Percentiles rank a stretch among this genome's conserved stretches.
Conservation (phyloP, 768 basidiomycete species). For the Phanerochaete carnosa region DNA sequence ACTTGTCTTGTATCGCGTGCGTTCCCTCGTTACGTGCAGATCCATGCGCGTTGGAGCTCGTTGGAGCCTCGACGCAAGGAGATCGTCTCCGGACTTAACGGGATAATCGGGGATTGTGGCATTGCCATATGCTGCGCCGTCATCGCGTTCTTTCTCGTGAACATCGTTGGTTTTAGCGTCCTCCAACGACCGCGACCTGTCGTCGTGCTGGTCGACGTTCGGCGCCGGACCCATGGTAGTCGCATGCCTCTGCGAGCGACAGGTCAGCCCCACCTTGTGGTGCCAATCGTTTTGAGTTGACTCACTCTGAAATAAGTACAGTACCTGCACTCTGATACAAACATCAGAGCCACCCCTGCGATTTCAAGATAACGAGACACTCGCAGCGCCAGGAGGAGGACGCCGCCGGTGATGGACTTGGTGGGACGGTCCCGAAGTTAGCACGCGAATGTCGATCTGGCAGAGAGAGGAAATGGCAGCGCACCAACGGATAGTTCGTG, state of each 20-base stretch:
- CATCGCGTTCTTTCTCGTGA: not conserved
- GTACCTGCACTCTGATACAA: not conserved
- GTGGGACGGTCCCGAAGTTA: too few relatives aligned
- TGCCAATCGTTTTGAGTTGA: not conserved
- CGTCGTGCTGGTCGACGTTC: not conserved
- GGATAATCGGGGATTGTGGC: not conserved
- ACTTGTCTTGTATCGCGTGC: not conserved
- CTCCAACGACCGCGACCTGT: not conserved
- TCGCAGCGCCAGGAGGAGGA: slow-evolving; percentile 31
- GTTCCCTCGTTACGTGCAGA: not conserved
- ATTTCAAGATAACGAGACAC: not conserved
- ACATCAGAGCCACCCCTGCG: not conserved
- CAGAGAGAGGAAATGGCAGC: slow-evolving; percentile 13
- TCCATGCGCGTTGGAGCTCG: not conserved
- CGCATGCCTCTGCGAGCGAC: not conserved
- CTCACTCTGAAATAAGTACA: slow-evolving; percentile 11
- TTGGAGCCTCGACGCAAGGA: not conserved
- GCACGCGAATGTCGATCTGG: not conserved
- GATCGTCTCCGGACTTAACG: too few relatives aligned
- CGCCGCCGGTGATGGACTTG: slow-evolving; percentile 33
- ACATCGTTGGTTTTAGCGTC: not conserved
- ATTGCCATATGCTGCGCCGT: not conserved
- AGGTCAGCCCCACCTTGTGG: not conserved
- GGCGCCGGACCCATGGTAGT: slow-evolving; percentile 10
- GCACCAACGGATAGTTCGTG: slow-evolving; percentile 81